Evolutionary conservation across 192 early-diverging fungal species (phyloP).

Genomic region (Cetraspora pellucida): DNA sequence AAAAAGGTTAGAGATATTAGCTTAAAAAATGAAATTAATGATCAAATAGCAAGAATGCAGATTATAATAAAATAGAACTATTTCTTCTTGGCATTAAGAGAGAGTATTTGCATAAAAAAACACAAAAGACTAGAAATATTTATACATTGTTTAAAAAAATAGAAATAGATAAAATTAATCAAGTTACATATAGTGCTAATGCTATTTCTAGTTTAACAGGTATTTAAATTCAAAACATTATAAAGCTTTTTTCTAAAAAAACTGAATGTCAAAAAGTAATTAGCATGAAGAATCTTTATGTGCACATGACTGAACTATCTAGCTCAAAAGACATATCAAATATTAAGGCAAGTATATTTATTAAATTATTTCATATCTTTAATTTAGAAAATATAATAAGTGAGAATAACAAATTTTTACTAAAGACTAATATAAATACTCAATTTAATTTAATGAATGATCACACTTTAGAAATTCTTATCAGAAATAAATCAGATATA

Average conservation of each 20-base stretch:
- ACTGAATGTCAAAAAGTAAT: conserved; percentile 18
- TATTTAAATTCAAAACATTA: conserved; percentile 7
- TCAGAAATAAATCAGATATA: too few species aligned
- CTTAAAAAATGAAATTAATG: conserved; percentile 1
- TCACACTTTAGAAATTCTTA: too few species aligned
- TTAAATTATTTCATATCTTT: too few species aligned
- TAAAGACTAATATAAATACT: too few species aligned
- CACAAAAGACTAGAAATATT: conserved; percentile 19
- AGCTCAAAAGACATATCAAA: conserved; percentile 5
- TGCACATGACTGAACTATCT: conserved; percentile 9
- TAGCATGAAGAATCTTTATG: neutral
- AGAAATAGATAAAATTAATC: conserved; percentile 22
- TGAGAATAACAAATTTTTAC: too few species aligned
- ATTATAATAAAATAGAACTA: conserved; percentile 16
- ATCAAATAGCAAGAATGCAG: conserved; percentile 24
- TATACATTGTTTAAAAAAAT: conserved; percentile 17
- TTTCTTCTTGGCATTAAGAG: conserved; percentile 13
- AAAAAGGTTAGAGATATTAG: conserved; percentile 16
- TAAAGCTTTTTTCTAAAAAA: neutral
- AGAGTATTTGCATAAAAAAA: conserved; percentile 18
- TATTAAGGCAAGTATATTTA: neutral
- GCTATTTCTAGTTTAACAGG: conserved; percentile 15
- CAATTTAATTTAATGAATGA: too few species aligned
- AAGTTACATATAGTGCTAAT: conserved; percentile 21
- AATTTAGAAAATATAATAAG: too few species aligned